phyloP scores from a whole-genome alignment of 345 rosid species.

The Pelargonium nanum region DNA sequence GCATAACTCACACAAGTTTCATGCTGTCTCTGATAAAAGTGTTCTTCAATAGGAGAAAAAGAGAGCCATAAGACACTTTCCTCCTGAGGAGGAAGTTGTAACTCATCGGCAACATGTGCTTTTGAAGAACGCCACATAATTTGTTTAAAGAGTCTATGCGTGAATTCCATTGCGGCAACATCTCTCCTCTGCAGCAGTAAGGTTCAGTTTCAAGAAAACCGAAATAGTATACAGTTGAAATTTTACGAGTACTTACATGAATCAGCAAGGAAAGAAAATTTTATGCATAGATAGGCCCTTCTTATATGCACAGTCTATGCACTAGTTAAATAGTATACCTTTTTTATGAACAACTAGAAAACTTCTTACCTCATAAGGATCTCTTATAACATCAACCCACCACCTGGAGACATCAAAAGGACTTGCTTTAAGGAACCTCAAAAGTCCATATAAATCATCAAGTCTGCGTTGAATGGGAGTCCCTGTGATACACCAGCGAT shows the following conservation, averaged over 20 bases:
- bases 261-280: too few relatives aligned
- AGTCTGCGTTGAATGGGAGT: conserved; percentile 92
- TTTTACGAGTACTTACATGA: not conserved
- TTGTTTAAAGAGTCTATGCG: conserved; percentile 63
- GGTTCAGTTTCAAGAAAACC: conserved; percentile 5
- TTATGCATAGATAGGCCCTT: too few relatives aligned
- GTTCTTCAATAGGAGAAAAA: conserved; percentile 87
- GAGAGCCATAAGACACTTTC: conserved; percentile 79
- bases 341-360: not conserved
- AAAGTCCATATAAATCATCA: conserved; percentile 84
- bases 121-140: conserved; percentile 98
- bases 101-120: conserved; percentile 77
- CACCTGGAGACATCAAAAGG: conserved; percentile 77
- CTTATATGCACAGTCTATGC: not conserved
- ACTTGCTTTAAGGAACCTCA: conserved; percentile 65
- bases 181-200: conserved; percentile 51
- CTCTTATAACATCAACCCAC: conserved; percentile 87
- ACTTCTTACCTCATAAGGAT: conserved; percentile 70
- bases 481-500: conserved; percentile 94
- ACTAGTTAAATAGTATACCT: not conserved
- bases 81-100: conserved; percentile 85
- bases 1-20: conserved; percentile 92
- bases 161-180: conserved; percentile 59
- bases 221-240: conserved; percentile 2
- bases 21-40: conserved; percentile 91